Conservation (phyloP, 2,329 filamentous ascomycete species). For the Coniochaeta ligniaria region DNA sequence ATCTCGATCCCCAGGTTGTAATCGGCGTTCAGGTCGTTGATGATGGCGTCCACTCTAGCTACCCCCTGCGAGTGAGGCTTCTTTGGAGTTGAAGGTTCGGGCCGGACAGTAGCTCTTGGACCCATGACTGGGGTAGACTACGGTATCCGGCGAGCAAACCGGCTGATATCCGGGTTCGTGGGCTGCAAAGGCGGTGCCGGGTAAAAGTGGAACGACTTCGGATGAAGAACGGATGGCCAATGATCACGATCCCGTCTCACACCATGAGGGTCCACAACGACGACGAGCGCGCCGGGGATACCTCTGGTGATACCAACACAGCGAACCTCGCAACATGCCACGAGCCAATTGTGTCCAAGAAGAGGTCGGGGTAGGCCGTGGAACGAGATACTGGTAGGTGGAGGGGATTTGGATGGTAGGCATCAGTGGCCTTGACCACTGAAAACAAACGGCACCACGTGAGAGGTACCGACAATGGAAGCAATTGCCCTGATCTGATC, state of each 20-base stretch:
- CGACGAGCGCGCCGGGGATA: neutral
- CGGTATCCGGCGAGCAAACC: too few relatives aligned
- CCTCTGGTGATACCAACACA: neutral
- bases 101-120: neutral
- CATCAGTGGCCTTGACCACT: too few relatives aligned
- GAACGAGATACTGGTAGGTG: too few relatives aligned
- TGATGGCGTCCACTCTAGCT: constrained; percentile 9
- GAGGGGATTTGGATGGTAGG: too few relatives aligned
- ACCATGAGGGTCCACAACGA: neutral
- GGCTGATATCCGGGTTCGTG: neutral
- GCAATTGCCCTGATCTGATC: too few relatives aligned
- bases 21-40: constrained; percentile 15
- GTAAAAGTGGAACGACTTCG: neutral
- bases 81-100: neutral
- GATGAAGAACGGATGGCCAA: neutral
- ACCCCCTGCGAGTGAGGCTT: neutral
- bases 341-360: neutral
- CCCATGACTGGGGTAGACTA: neutral
- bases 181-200: neutral
- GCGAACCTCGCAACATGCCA: neutral
- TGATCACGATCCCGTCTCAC: neutral
- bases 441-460: too few relatives aligned
- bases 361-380: neutral
- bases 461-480: too few relatives aligned
- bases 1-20: constrained; percentile 19